Percentiles rank a stretch among this genome's conserved stretches.
Conservation (phyloP, 495 filamentous ascomycete species). For the Hyaloscypha bicolor region DNA sequence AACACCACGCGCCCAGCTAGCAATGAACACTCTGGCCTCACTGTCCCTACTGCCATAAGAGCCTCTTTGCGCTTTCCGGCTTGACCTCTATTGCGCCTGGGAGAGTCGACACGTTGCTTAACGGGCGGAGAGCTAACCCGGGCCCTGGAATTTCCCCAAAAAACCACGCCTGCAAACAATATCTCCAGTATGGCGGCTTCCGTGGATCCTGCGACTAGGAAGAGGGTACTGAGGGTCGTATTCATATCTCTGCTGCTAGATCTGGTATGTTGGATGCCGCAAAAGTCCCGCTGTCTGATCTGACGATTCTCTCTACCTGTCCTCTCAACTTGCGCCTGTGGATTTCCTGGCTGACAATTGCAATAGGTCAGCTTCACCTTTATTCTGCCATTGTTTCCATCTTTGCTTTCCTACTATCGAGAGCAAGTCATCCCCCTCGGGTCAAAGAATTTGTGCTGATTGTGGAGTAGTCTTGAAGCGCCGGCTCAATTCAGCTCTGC, state of each 20-base stretch:
- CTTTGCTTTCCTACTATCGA: slow-evolving; percentile 93
- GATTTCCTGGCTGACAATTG: slow-evolving; percentile 17
- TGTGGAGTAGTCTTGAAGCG: slow-evolving; percentile 47
- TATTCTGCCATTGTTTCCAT: slow-evolving; percentile 94
- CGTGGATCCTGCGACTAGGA: slow-evolving; percentile 59
- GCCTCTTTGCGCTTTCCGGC: neutral
- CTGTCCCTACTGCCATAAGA: slow-evolving; percentile 17
- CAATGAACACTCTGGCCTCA: slow-evolving; percentile 30
- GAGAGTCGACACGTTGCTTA: neutral
- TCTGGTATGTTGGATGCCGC: slow-evolving; percentile 41
- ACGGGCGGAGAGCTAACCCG: neutral
- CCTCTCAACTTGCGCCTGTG: neutral
- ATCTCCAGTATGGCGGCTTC: slow-evolving; percentile 28
- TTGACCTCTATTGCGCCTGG: neutral
- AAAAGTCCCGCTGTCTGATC: neutral
- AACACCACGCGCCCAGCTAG: neutral
- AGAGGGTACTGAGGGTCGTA: slow-evolving; percentile 79
- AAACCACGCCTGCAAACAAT: neutral
- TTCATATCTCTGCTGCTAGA: slow-evolving; percentile 58
- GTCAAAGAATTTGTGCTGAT: neutral
- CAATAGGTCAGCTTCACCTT: slow-evolving; percentile 87
- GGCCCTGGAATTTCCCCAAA: neutral
- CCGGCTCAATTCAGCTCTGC: slow-evolving; percentile 51
- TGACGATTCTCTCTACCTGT: neutral
- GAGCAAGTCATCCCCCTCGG: slow-evolving; percentile 11